These are phyloP conservation scores for Ophiocordyceps camponoti-leonardi DNA, from an alignment of 2,329 filamentous ascomycete species.

Conservation along the genomic window DNA sequence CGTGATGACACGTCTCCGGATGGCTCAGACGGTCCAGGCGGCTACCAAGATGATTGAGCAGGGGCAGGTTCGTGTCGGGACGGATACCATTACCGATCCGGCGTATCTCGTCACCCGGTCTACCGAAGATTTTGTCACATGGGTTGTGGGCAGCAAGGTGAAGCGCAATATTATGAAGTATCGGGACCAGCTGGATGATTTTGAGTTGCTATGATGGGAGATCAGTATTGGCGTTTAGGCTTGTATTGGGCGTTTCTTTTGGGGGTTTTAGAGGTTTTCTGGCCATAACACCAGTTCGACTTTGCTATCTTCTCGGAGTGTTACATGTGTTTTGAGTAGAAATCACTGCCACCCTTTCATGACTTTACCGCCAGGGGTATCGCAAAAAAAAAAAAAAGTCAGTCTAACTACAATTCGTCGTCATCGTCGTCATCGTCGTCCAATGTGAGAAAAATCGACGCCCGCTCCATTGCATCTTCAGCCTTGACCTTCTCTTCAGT, in stretches of 20 bases:
- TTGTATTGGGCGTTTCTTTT: background rate
- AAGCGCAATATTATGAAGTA: conserved; percentile 94
- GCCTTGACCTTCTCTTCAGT: too few relatives aligned
- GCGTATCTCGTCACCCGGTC: conserved; percentile 77
- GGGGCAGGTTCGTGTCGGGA: conserved; percentile 81
- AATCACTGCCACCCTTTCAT: too few relatives aligned
- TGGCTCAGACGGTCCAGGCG: conserved; percentile 81
- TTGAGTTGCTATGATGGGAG: conserved; percentile 55
- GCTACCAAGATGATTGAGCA: conserved; percentile 83
- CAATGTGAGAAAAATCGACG: conserved; percentile 17
- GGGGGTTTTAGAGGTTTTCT: too few relatives aligned
- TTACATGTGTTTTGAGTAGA: too few relatives aligned
- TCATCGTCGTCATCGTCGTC: conserved; percentile 22
- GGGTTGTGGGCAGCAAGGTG: conserved; percentile 92
- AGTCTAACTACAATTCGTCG: conserved; percentile 5
- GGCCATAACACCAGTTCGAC: too few relatives aligned
- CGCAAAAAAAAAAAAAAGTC: background rate
- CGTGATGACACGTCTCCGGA: conserved; percentile 75
- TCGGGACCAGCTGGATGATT: conserved; percentile 87
- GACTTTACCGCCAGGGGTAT: conserved; percentile 7
- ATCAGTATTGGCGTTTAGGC: background rate
- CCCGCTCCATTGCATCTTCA: conserved; percentile 9
- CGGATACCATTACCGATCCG: conserved; percentile 76
- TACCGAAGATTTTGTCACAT: conserved; percentile 93
- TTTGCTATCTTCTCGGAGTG: background rate